Evolutionary conservation across 495 filamentous ascomycete genomes (phyloP), one percentile per base, ranked within the genome.

Genomic region (Tuber calosporum): DNA sequence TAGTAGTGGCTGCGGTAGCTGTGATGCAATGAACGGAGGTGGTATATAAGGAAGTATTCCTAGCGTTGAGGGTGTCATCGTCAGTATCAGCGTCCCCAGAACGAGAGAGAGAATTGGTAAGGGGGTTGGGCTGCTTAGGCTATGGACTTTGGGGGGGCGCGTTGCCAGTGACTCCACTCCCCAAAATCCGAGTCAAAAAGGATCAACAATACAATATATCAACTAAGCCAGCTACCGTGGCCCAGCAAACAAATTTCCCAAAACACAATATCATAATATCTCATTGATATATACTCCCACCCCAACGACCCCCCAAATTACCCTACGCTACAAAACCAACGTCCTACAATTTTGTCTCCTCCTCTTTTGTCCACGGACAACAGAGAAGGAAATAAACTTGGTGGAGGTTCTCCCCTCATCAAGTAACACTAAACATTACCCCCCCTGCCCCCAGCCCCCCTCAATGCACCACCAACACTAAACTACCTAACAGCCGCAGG

Each of bases 331-430:
- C 2, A n/a, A 30, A 26, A 13, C 67, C 43, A n/a, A 74, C 76
- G 76, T 78, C 75, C 76, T 77, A 73, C 71, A 78, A 45, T 78
- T 78, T 71, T 78, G 74, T 78, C 76, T 77, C 76, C 76, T 78
- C 76, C 76, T 78, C 76, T 78, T 78, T 78, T 78, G 76, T 78
- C 76, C 76, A 69, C 70, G 37, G 74, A 40, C 75, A 78, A 78
- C 76, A 78, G 75, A 70, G 76, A 66, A 30, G 76, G 76, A 78
- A 58, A 77, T 69, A 73, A 74, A 73, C 71, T 38, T 78, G 76
- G 43, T 41, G 76, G 76, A 78, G 76, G 76, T 77, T 77, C 26
- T 38, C 43, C n/a, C 58, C 66, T 19, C n/a, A 15, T 36, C 48
- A 39, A 20, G 13, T 53, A 34, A 22, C 43, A 48, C 42, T 48